Evolutionary conservation across 208 protist species (phyloP).

Genomic region (Phytomonas serpens): DNA sequence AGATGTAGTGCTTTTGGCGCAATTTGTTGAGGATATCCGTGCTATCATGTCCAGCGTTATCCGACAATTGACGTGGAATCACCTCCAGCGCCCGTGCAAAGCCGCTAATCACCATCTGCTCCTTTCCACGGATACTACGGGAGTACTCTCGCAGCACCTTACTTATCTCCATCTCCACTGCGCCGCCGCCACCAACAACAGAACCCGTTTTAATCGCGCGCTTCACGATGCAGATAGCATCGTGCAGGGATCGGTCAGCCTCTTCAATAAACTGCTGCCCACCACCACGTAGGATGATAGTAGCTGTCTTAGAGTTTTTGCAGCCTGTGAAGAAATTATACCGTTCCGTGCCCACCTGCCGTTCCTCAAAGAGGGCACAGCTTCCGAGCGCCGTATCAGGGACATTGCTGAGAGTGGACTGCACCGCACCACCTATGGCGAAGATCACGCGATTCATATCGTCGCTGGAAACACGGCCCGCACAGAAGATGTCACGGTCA

Average conservation of each 20-base stretch:
- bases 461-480: conserved; percentile 97
- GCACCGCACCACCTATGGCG: conserved; percentile 95
- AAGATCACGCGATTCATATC: conserved; percentile 94
- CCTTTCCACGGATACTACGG: conserved; percentile 97
- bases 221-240: conserved; percentile 99
- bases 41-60: conserved; percentile 99
- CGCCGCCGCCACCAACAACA: conserved; percentile 99
- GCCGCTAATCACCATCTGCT: conserved; percentile 98
- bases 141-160: conserved; percentile 95
- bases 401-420: conserved; percentile 97
- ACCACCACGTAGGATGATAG: conserved; percentile 95
- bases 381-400: conserved; percentile 90
- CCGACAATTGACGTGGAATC: conserved; percentile 97
- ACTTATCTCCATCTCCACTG: conserved; percentile 99
- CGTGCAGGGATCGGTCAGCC: conserved; percentile 99
- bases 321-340: conserved; percentile 99
- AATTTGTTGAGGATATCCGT: conserved; percentile 99
- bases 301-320: conserved; percentile 82
- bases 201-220: conserved; percentile 94
- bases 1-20: conserved; percentile 94
- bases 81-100: conserved; percentile 99
- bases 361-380: conserved; percentile 98
- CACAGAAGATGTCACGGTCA: conserved; percentile 99
- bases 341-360: conserved; percentile 96
- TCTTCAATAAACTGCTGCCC: conserved; percentile 99